Evolutionary conservation across 345 rosid species (phyloP), one percentile per base, ranked within the genome.

Genomic region (Rhodamnia argentea): DNA sequence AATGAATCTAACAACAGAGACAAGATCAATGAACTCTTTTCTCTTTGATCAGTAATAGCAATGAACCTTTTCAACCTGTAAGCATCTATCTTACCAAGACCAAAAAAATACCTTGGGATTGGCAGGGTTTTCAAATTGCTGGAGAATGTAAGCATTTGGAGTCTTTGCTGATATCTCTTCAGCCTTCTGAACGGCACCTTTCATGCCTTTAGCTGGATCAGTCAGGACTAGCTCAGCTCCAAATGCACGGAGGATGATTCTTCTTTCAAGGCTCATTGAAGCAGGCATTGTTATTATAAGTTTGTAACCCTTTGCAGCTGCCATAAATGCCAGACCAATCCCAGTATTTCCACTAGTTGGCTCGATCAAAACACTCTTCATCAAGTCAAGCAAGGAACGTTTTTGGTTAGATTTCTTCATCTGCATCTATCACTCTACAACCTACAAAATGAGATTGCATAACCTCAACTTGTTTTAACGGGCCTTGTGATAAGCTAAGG

Each of bases 251-350:
- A 95, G 98, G 85, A 95, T 91, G 88, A 93, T 95, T 91, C 96
- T 93, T 92, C 98, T 94, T 87, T 95, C 98, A n/a, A 94, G 89
- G 87, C 98, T 95, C 98, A 95, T 93, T 27, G 96, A 91, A 86
- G 98, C 90, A 83, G 98, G 98, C 98, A 95, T 95, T 40, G 94
- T 92, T 74, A 95, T 91, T 64, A 95, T 94, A 58, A 94, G 93
- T 84, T 78, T 93, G 90, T 95, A 95, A 74, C 98, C 93, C 90
- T 92, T 95, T 23, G 94, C 95, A 60, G 98, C 96, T 40, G 96
- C 96, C 88, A 93, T 90, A 87, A 95, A 95, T 82, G 98, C 98
- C 91, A 95, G 87, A 74, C 96, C 95, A 37, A 94, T 94, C 84
- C 94, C 93, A 64, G 96, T 94, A 84, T 95, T 95, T 9, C 96